Evolutionary conservation across 768 basidiomycete genomes (phyloP).

Genomic region (Lactarius indigo): DNA sequence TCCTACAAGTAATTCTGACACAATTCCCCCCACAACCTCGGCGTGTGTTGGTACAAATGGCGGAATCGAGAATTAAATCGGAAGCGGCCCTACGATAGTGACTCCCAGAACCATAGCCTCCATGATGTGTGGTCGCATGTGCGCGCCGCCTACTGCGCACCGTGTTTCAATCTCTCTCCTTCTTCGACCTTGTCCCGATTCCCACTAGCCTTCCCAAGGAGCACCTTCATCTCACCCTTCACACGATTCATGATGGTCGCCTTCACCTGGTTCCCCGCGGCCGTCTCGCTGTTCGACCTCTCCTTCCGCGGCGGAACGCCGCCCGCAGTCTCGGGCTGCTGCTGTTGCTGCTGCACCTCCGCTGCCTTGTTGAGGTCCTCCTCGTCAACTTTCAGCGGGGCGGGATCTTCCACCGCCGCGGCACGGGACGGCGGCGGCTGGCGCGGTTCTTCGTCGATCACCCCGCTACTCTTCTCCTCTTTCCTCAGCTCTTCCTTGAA

Average conservation of each 20-base stretch:
- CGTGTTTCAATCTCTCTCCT: slow-evolving; percentile 18
- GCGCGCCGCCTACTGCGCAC: background rate
- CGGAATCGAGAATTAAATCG: too few relatives aligned
- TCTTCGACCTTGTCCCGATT: slow-evolving; percentile 21
- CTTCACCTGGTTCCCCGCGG: slow-evolving; percentile 17
- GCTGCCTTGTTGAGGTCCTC: background rate
- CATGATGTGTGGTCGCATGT: too few relatives aligned
- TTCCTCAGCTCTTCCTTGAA: background rate
- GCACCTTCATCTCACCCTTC: slow-evolving; percentile 21
- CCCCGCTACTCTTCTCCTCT: background rate
- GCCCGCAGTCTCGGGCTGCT: background rate
- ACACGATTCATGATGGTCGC: slow-evolving; percentile 19
- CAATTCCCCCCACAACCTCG: too few relatives aligned
- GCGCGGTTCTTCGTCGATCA: background rate
- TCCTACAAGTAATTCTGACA: too few relatives aligned
- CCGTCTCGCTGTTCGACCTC: slow-evolving; percentile 20
- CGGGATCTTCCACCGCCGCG: background rate
- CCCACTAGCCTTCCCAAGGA: slow-evolving; percentile 20
- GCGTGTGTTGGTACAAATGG: too few relatives aligned
- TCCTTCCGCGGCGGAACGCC: background rate
- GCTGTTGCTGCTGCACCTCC: background rate
- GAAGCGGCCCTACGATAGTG: too few relatives aligned
- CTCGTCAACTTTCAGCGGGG: background rate
- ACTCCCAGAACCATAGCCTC: too few relatives aligned
- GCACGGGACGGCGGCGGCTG: background rate